These are phyloP conservation scores for Yamadazyma oceani DNA, from an alignment of 1,139 yeast species.

Conservation along the genomic window DNA sequence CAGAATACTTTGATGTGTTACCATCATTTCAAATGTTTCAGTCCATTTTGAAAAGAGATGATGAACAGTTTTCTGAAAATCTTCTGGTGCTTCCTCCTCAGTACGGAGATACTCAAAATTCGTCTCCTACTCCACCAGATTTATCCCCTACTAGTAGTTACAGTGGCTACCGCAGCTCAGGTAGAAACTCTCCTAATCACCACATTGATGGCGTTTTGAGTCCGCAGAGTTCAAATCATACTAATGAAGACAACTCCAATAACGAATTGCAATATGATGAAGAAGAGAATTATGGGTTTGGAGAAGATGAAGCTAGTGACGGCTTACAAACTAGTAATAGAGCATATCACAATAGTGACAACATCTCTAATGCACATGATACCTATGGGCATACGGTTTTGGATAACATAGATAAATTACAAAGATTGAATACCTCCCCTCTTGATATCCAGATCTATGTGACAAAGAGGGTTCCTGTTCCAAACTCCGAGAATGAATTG, in stretches of 20 bases:
- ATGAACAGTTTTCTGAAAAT: constrained; percentile 42
- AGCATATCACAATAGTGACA: constrained; percentile 5
- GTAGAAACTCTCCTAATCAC: constrained; percentile 4
- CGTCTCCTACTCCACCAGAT: constrained; percentile 27
- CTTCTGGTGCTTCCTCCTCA: constrained; percentile 38
- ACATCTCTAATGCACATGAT: constrained; percentile 13
- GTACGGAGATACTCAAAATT: constrained; percentile 36
- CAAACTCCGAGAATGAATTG: constrained; percentile 30
- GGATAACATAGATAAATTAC: constrained; percentile 45
- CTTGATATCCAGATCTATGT: constrained; percentile 45
- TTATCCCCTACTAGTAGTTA: constrained; percentile 17
- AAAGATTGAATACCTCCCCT: constrained; percentile 36
- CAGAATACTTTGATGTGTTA: constrained; percentile 52
- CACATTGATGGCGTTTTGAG: constrained; percentile 19
- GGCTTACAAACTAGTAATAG: constrained; percentile 13
- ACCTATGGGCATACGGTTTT: constrained; percentile 44
- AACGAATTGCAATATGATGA: constrained; percentile 12
- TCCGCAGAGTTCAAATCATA: constrained; percentile 6
- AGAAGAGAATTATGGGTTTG: constrained; percentile 24
- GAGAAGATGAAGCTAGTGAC: constrained; percentile 21
- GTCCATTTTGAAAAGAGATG: constrained; percentile 51
- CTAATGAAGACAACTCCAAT: background rate
- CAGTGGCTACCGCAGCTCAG: background rate
- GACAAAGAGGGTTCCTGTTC: constrained; percentile 42
- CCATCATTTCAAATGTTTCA: constrained; percentile 69